These are phyloP conservation scores for Eustoma russellianum DNA, from an alignment of 257 asterid species.

Conservation along the genomic window DNA sequence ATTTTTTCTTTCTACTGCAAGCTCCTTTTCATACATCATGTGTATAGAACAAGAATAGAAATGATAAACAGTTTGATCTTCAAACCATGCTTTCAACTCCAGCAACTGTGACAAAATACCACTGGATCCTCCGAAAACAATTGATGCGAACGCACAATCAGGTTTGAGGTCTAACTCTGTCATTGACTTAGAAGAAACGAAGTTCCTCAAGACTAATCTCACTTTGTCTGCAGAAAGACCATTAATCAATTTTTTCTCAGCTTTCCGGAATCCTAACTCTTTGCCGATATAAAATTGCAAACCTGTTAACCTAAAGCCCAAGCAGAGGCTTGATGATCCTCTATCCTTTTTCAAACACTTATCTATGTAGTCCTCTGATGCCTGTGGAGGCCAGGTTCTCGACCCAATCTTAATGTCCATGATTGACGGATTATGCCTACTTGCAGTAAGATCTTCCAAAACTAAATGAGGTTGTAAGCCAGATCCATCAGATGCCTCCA, in stretches of 20 bases:
- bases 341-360: conserved; percentile 74
- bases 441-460: conserved; percentile 43
- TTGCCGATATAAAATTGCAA: conserved; percentile 35
- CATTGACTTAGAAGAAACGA: conserved; percentile 45
- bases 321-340: conserved; percentile 40
- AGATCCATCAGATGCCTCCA: conserved; percentile 86
- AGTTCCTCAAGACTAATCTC: conserved; percentile 39
- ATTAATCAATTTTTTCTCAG: conserved; percentile 34
- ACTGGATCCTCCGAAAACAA: conserved; percentile 65
- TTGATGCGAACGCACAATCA: conserved; percentile 74
- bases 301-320: conserved; percentile 87
- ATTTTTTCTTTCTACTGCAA: conserved; percentile 31
- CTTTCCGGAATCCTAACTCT: conserved; percentile 57
- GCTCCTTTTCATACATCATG: conserved; percentile 65
- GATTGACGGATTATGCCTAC: conserved; percentile 51
- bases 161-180: conserved; percentile 28
- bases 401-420: conserved; percentile 88
- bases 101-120: conserved; percentile 70
- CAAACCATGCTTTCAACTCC: conserved; percentile 91
- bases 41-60: conserved; percentile 70
- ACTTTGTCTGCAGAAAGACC: conserved; percentile 47
- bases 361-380: conserved; percentile 46
- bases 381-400: conserved; percentile 75
- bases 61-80: conserved; percentile 71
- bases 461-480: conserved; percentile 68